phyloP scores from a whole-genome alignment of 2,329 filamentous ascomycete species.

The Periconia sp. region DNA sequence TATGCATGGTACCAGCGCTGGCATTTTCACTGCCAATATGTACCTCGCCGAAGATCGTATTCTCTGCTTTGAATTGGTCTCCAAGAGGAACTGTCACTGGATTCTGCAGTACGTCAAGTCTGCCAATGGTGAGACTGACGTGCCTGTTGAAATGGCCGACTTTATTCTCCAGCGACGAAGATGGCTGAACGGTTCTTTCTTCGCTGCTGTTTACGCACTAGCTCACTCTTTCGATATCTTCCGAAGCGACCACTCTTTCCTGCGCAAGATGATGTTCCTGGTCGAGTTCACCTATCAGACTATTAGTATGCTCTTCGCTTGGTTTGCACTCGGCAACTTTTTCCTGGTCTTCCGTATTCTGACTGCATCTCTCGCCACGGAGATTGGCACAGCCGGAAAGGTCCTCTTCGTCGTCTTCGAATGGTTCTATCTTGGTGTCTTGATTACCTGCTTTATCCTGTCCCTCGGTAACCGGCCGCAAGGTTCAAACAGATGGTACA shows the following conservation, averaged over 20 bases:
- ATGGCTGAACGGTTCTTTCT: slow-evolving; percentile 98
- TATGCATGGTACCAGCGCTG: slow-evolving; percentile 89
- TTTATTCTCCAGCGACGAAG: slow-evolving; percentile 93
- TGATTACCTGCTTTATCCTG: slow-evolving; percentile 94
- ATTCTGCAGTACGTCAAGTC: slow-evolving; percentile 98
- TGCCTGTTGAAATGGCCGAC: slow-evolving; percentile 91
- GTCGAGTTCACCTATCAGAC: slow-evolving; percentile 95
- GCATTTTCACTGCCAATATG: slow-evolving; percentile 99
- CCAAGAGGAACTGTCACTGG: slow-evolving; percentile 97
- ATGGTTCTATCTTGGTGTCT: slow-evolving; percentile 90
- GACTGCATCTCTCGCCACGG: slow-evolving; percentile 80
- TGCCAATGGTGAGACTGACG: slow-evolving; percentile 94
- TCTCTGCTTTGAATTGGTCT: slow-evolving; percentile 96
- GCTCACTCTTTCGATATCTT: slow-evolving; percentile 97
- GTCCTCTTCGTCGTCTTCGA: slow-evolving; percentile 90
- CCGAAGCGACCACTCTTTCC: slow-evolving; percentile 84
- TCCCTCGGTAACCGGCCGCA: slow-evolving; percentile 93
- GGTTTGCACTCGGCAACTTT: slow-evolving; percentile 98
- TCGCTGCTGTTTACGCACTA: slow-evolving; percentile 93
- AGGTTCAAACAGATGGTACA: slow-evolving; percentile 91
- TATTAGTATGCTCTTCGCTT: slow-evolving; percentile 96
- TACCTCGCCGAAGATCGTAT: slow-evolving; percentile 99
- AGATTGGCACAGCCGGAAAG: slow-evolving; percentile 78
- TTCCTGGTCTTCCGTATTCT: slow-evolving; percentile 98
- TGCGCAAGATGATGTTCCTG: slow-evolving; percentile 88